A percentile compares a stretch with the other conserved stretches of the same genome.
Evolutionary conservation across 805 yeast species (phyloP).

Genomic region (Candida taoyuanica): DNA sequence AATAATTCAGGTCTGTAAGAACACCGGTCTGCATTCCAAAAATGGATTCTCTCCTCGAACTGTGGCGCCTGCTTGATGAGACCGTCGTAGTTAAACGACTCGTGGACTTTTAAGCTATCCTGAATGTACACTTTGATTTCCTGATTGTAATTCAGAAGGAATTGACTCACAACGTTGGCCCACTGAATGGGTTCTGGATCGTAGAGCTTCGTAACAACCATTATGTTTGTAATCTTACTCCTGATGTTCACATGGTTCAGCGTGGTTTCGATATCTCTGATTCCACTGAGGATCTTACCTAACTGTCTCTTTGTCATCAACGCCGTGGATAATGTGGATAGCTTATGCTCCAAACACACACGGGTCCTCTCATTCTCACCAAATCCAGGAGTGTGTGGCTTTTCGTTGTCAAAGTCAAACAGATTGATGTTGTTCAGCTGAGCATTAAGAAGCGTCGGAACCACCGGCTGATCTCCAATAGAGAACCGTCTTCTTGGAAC

Average conservation of each 20-base stretch:
- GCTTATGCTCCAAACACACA: slow-evolving; percentile 17
- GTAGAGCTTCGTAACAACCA: slow-evolving; percentile 29
- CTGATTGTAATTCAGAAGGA: slow-evolving; percentile 17
- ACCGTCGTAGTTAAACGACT: slow-evolving; percentile 10
- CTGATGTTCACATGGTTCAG: slow-evolving; percentile 27
- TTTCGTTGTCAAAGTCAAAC: slow-evolving; percentile 18
- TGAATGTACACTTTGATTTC: slow-evolving; percentile 22
- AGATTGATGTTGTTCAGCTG: slow-evolving; percentile 24
- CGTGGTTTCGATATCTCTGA: slow-evolving; percentile 28
- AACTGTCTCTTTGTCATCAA: slow-evolving; percentile 26
- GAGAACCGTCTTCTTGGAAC: slow-evolving; percentile 14
- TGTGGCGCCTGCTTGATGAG: slow-evolving; percentile 8
- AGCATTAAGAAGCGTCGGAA: slow-evolving; percentile 26
- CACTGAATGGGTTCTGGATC: slow-evolving; percentile 30
- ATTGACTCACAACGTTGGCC: slow-evolving; percentile 22
- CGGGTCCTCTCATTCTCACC: slow-evolving; percentile 6
- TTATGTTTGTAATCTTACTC: slow-evolving; percentile 23
- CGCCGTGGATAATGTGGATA: slow-evolving; percentile 16
- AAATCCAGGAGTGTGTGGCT: slow-evolving; percentile 3
- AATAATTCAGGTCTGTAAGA: slow-evolving; percentile 31
- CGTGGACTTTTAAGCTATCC: slow-evolving; percentile 12
- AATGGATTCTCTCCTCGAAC: slow-evolving; percentile 14
- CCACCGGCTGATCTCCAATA: slow-evolving; percentile 22
- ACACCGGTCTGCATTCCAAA: slow-evolving; percentile 27
- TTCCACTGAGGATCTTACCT: slow-evolving; percentile 26